Evolutionary conservation across 108 stramenopile genomes (phyloP).

Genomic region (Schizochytrium sp.): DNA sequence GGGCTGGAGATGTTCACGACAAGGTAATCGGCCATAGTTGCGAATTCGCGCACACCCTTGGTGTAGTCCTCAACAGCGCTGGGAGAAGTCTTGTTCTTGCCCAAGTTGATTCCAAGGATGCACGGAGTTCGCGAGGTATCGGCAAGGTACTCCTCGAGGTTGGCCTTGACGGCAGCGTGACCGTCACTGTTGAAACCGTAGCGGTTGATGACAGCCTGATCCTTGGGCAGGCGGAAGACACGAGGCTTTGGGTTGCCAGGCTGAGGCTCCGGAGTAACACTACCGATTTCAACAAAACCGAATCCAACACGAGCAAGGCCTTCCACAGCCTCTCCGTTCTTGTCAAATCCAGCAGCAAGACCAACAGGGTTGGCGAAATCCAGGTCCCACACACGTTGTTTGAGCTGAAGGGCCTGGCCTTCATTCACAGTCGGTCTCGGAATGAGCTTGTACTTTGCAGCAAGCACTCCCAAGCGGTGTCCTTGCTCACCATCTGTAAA

Average conservation of each 20-base stretch:
- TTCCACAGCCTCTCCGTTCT: constrained; percentile 85
- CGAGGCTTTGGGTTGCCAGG: constrained; percentile 94
- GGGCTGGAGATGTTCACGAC: constrained; percentile 92
- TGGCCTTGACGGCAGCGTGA: constrained; percentile 73
- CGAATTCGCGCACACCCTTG: constrained; percentile 82
- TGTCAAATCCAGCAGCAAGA: constrained; percentile 97
- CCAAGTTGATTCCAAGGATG: constrained; percentile 84
- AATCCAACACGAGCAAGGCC: constrained; percentile 87
- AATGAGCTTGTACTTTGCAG: constrained; percentile 30
- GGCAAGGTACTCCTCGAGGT: constrained; percentile 66
- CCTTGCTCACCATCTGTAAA: constrained; percentile 47
- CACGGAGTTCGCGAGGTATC: neutral
- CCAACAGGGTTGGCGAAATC: constrained; percentile 84
- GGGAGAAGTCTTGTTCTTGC: constrained; percentile 89
- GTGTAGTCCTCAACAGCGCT: constrained; percentile 79
- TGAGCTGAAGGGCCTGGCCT: neutral
- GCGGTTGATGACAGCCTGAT: constrained; percentile 90
- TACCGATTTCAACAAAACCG: constrained; percentile 86
- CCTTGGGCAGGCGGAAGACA: constrained; percentile 90
- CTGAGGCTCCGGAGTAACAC: constrained; percentile 89
- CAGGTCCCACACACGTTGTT: constrained; percentile 59
- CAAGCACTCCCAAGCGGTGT: constrained; percentile 18
- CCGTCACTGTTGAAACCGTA: constrained; percentile 94
- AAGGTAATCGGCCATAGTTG: constrained; percentile 90
- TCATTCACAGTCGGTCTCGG: neutral